A percentile compares a stretch with the other conserved stretches of the same genome.
These are phyloP conservation scores for Aspergillus kassunensis DNA, from an alignment of 495 filamentous ascomycete genomes.

Conservation along the genomic window DNA sequence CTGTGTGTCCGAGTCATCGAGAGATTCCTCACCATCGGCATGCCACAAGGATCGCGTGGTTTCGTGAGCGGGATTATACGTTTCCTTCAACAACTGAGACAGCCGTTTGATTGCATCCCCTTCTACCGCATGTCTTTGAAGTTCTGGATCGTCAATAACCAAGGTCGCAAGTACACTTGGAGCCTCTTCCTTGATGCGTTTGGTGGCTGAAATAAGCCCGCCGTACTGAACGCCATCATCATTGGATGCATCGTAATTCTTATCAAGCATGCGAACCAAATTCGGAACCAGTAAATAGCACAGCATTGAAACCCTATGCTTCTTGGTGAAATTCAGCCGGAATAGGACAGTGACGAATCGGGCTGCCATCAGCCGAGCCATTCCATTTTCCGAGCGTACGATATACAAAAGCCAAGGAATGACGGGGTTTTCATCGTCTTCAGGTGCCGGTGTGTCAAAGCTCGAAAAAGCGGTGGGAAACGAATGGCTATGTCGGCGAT, in stretches of 20 bases:
- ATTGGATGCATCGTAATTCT: conserved; percentile 44
- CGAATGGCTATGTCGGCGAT: conserved; percentile 41
- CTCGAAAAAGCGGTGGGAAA: conserved; percentile 33
- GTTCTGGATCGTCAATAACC: conserved; percentile 65
- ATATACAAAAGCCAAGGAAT: conserved; percentile 78
- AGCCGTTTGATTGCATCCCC: conserved; percentile 68
- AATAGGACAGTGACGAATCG: conserved; percentile 73
- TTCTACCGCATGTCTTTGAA: conserved; percentile 82
- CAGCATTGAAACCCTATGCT: conserved; percentile 57
- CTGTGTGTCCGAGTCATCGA: conserved; percentile 19
- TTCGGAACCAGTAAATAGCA: conserved; percentile 67
- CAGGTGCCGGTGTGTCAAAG: conserved; percentile 36
- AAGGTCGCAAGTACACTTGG: conserved; percentile 73
- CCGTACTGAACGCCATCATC: conserved; percentile 37
- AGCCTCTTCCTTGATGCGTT: conserved; percentile 60
- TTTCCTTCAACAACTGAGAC: conserved; percentile 72
- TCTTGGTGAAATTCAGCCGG: conserved; percentile 62
- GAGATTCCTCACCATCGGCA: conserved; percentile 28
- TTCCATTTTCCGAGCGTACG: conserved; percentile 57
- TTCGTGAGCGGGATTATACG: conserved; percentile 47
- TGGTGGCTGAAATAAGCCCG: conserved; percentile 34
- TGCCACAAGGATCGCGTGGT: conserved; percentile 38
- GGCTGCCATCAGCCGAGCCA: conserved; percentile 72
- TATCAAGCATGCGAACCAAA: conserved; percentile 65
- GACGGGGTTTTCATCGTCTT: conserved; percentile 73